Percentiles rank a stretch among this genome's conserved stretches.
Evolutionary conservation across 164 flowering plant species (phyloP).

Genomic region (Cinnamomum chago): DNA sequence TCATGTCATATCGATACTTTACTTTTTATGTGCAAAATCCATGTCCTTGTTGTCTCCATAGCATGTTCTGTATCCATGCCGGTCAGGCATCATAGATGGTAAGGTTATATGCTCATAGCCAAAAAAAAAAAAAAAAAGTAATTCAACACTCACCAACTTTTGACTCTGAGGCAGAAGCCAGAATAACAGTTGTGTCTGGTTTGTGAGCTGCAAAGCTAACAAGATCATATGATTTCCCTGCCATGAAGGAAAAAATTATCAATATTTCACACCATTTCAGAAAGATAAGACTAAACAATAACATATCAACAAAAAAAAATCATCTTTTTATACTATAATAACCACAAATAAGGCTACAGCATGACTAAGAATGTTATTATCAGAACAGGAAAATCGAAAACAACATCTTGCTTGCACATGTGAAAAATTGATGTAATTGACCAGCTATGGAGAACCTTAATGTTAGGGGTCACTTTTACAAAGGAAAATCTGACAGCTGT

Average conservation of each 20-base stretch:
- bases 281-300: not conserved
- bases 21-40: no score
- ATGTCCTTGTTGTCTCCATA: no score
- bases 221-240: slow-evolving; percentile 63
- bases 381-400: not conserved
- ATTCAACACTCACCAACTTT: slow-evolving; percentile 44
- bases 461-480: no score
- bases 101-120: not conserved
- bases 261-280: not conserved
- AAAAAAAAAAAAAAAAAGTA: not conserved
- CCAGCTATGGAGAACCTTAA: no score
- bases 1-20: no score
- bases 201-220: slow-evolving; percentile 48
- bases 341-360: not conserved
- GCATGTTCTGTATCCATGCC: no score
- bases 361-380: not conserved
- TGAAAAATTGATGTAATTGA: no score
- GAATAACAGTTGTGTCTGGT: slow-evolving; percentile 55
- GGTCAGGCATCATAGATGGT: not conserved
- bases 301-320: not conserved
- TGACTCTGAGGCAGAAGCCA: slow-evolving; percentile 46
- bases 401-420: not conserved
- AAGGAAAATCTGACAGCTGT: no score
- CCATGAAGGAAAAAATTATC: not conserved
- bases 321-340: not conserved